These are phyloP conservation scores for Metschnikowia vanudenii DNA, from an alignment of 805 yeast species.

Conservation along the genomic window DNA sequence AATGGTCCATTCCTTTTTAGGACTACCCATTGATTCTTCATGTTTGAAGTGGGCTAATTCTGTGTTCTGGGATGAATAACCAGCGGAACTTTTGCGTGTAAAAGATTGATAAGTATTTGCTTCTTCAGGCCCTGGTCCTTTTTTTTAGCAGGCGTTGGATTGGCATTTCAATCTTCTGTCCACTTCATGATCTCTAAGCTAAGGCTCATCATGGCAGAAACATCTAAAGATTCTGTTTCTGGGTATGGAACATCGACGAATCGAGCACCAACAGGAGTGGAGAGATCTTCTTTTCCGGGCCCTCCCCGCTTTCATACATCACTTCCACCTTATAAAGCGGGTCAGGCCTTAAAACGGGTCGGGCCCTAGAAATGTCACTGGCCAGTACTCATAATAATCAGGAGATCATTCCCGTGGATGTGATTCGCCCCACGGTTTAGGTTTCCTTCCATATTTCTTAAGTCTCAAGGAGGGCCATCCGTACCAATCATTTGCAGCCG, in stretches of 20 bases:
- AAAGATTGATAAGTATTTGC: not conserved
- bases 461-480: not conserved
- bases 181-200: not conserved
- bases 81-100: not conserved
- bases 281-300: not conserved
- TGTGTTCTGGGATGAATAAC: not conserved
- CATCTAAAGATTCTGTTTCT: not conserved
- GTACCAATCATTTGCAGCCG: slow-evolving; percentile 3
- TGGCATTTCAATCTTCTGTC: not conserved
- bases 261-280: not conserved
- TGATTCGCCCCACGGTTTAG: not conserved
- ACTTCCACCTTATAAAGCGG: not conserved
- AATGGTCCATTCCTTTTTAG: not conserved
- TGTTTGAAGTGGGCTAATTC: not conserved
- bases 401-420: not conserved
- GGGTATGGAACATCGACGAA: not conserved
- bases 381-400: not conserved
- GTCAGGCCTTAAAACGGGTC: not conserved
- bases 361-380: too few species aligned
- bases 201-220: not conserved
- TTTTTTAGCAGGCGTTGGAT: too few species aligned
- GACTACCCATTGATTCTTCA: not conserved
- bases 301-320: not conserved
- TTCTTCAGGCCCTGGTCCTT: too few species aligned
- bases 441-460: not conserved